Percentiles rank a stretch among this genome's conserved stretches.
These are phyloP conservation scores for Sclerotinia trifoliorum DNA, from an alignment of 2,329 filamentous ascomycete genomes.

Conservation along the genomic window DNA sequence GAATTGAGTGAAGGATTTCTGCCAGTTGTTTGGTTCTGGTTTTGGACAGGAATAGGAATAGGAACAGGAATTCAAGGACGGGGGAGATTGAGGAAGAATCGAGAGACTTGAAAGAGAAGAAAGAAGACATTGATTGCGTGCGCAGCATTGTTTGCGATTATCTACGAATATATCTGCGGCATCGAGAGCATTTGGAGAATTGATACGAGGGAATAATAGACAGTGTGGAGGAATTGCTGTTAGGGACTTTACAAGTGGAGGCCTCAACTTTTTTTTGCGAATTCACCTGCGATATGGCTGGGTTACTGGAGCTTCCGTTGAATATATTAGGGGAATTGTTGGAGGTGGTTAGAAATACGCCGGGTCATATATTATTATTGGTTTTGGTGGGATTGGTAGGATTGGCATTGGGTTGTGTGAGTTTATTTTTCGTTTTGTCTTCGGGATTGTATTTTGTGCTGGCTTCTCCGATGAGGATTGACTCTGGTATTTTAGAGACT, in stretches of 20 bases:
- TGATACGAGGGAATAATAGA: not conserved
- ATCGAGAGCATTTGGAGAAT: not conserved
- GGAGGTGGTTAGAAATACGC: constrained; percentile 7
- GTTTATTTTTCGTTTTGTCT: not conserved
- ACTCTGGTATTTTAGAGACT: not conserved
- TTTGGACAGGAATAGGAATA: not conserved
- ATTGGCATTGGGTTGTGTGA: constrained; percentile 12
- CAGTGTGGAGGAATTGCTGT: too few species aligned
- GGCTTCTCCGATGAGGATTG: not conserved
- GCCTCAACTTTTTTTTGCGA: too few species aligned
- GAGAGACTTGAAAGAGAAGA: too few species aligned
- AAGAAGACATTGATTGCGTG: too few species aligned
- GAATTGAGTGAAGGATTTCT: not conserved
- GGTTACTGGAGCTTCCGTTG: constrained; percentile 5
- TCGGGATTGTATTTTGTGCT: constrained; percentile 12
- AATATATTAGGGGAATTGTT: not conserved
- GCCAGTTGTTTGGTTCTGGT: not conserved
- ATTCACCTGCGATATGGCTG: constrained; percentile 3
- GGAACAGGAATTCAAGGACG: not conserved
- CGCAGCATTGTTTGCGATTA: too few species aligned
- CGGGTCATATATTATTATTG: constrained; percentile 4
- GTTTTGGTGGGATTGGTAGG: not conserved
- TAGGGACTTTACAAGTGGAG: not conserved
- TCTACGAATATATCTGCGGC: not conserved
- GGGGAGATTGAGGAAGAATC: not conserved